These are phyloP conservation scores for Kodamaea restingae DNA, from an alignment of 805 yeast genomes.

Conservation along the genomic window DNA sequence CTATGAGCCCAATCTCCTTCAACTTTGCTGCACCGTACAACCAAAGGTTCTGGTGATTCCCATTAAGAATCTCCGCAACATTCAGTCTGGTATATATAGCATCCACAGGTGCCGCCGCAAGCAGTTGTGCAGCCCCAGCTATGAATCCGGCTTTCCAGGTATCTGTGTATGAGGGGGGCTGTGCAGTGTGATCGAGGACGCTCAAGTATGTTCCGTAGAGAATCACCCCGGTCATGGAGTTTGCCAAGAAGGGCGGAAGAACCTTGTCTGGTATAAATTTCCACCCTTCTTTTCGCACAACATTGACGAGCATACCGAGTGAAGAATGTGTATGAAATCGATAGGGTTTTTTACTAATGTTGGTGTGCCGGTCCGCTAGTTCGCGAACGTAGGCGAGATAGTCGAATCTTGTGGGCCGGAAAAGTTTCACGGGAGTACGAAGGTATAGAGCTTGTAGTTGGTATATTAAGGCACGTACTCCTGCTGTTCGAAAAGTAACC, in stretches of 20 bases:
- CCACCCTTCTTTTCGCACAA: slow-evolving; percentile 80
- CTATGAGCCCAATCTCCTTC: slow-evolving; percentile 68
- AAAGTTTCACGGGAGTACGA: slow-evolving; percentile 78
- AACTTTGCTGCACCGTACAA: slow-evolving; percentile 65
- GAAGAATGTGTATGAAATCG: slow-evolving; percentile 69
- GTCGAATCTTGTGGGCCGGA: slow-evolving; percentile 88
- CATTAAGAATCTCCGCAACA: slow-evolving; percentile 66
- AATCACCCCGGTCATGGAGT: slow-evolving; percentile 84
- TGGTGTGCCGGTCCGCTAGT: slow-evolving; percentile 42
- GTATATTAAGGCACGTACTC: slow-evolving; percentile 76
- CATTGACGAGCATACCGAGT: slow-evolving; percentile 66
- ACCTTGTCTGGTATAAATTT: slow-evolving; percentile 77
- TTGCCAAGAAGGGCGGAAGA: slow-evolving; percentile 83
- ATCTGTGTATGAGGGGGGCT: slow-evolving; percentile 38
- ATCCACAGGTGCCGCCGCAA: slow-evolving; percentile 91
- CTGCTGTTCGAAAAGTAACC: slow-evolving; percentile 80
- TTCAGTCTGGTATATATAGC: slow-evolving; percentile 82
- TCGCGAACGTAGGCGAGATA: slow-evolving; percentile 68
- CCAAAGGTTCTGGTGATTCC: slow-evolving; percentile 71
- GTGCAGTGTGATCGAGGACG: slow-evolving; percentile 32
- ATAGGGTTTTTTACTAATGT: slow-evolving; percentile 46
- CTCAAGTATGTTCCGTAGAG: slow-evolving; percentile 78
- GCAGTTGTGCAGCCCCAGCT: slow-evolving; percentile 85
- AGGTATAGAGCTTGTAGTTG: slow-evolving; percentile 76
- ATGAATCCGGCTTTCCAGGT: slow-evolving; percentile 76